Conservation (phyloP, 1,284 basidiomycete genomes). For the Lentinus polychrous region DNA sequence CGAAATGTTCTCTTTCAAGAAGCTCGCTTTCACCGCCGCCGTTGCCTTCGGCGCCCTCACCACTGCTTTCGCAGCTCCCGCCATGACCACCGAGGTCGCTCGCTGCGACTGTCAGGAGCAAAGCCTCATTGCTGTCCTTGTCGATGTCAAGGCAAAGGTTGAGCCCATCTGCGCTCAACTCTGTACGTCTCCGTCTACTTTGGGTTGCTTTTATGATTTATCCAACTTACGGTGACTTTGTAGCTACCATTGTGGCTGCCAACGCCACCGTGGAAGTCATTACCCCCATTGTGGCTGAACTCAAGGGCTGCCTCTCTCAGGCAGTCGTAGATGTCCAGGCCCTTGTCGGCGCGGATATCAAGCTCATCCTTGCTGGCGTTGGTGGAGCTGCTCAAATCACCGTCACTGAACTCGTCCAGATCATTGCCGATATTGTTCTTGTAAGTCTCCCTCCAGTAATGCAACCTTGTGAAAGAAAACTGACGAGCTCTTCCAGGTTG, state of each 20-base stretch:
- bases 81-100: conserved; percentile 13
- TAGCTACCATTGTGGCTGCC: conserved; percentile 24
- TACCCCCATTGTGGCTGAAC: conserved; percentile 20
- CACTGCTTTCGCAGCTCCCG: conserved; percentile 18
- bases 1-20: conserved; percentile 41
- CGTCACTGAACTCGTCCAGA: conserved; percentile 23
- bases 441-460: conserved; percentile 12
- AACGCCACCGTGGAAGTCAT: conserved; percentile 27
- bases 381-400: conserved; percentile 23
- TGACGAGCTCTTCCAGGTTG: conserved; percentile 17
- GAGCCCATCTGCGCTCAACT: conserved; percentile 15
- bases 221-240: conserved; percentile 5
- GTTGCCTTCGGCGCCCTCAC: conserved; percentile 27
- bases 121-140: neutral
- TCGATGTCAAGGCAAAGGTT: neutral
- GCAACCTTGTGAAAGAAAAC: neutral
- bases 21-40: conserved; percentile 30
- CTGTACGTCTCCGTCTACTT: conserved; percentile 20
- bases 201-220: neutral
- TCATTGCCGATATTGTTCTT: conserved; percentile 24
- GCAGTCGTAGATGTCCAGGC: conserved; percentile 27
- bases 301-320: conserved; percentile 24
- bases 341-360: conserved; percentile 26
- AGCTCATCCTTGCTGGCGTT: conserved; percentile 26
- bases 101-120: conserved; percentile 14